Percentiles rank a stretch among this genome's conserved stretches.
These are phyloP conservation scores for Melampsora americana DNA, from an alignment of 1,284 basidiomycete species.

Conservation along the genomic window DNA sequence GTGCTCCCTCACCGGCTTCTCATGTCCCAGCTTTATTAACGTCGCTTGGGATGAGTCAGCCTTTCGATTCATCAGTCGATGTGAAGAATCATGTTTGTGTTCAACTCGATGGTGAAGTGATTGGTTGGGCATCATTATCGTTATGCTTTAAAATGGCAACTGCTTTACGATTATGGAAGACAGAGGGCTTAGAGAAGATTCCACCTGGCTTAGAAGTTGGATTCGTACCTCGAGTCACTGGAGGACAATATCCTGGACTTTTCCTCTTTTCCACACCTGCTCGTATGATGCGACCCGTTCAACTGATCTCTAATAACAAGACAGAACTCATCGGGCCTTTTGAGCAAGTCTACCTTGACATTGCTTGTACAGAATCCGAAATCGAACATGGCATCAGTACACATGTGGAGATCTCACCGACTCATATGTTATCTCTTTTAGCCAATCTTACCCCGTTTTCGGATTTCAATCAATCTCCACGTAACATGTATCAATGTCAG, in stretches of 20 bases:
- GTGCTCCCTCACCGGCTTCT: conserved; percentile 62
- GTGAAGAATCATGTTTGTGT: conserved; percentile 78
- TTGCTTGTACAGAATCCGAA: conserved; percentile 86
- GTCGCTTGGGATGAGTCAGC: conserved; percentile 90
- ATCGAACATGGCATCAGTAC: conserved; percentile 72
- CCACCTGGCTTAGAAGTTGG: conserved; percentile 96
- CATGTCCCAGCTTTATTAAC: conserved; percentile 79
- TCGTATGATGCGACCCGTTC: conserved; percentile 98
- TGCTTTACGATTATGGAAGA: conserved; percentile 90
- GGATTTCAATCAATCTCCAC: conserved; percentile 82
- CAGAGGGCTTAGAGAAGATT: conserved; percentile 74
- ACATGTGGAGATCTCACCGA: conserved; percentile 90
- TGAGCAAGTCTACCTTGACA: conserved; percentile 99
- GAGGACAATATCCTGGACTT: conserved; percentile 94
- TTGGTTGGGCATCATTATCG: conserved; percentile 84
- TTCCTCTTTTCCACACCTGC: conserved; percentile 85
- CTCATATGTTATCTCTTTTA: conserved; percentile 81
- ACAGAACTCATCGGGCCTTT: conserved; percentile 92
- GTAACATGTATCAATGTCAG: conserved; percentile 67
- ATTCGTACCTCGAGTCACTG: conserved; percentile 79
- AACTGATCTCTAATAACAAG: conserved; percentile 77
- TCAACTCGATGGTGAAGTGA: conserved; percentile 88
- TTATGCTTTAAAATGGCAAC: conserved; percentile 76
- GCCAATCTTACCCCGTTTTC: conserved; percentile 67
- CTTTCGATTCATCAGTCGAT: conserved; percentile 71